Conservation (phyloP, 2,329 filamentous ascomycete genomes). For the Phialophora tarda region DNA sequence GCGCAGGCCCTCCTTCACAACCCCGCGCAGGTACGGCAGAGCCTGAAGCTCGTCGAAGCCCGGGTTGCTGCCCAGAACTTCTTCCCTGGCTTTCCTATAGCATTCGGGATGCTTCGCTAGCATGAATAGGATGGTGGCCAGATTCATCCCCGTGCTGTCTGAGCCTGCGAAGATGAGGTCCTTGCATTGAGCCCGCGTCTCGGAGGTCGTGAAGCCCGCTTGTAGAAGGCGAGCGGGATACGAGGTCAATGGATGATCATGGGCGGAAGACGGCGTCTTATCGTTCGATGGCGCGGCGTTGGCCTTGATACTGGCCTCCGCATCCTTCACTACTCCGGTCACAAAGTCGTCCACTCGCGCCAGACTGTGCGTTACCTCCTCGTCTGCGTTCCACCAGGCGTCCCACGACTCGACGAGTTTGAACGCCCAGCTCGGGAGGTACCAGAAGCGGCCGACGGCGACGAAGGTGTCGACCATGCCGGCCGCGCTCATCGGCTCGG, state of each 20-base stretch:
- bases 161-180: conserved; percentile 57
- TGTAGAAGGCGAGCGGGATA: conserved; percentile 39
- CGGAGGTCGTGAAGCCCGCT: conserved; percentile 35
- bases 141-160: conserved; percentile 59
- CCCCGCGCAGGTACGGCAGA: conserved; percentile 55
- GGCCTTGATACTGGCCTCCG: conserved; percentile 23
- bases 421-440: conserved; percentile 52
- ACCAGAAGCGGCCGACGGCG: conserved; percentile 61
- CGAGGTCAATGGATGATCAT: conserved; percentile 29
- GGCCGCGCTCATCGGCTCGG: conserved; percentile 47
- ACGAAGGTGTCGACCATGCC: conserved; percentile 62
- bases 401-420: conserved; percentile 35
- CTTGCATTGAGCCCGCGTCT: conserved; percentile 40
- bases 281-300: conserved; percentile 20
- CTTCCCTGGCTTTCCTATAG: conserved; percentile 39
- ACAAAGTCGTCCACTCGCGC: conserved; percentile 38
- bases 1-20: conserved; percentile 58
- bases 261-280: neutral
- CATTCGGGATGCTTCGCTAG: conserved; percentile 52
- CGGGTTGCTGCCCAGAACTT: conserved; percentile 32
- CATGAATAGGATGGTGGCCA: conserved; percentile 56
- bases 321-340: conserved; percentile 31
- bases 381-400: conserved; percentile 35
- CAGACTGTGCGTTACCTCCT: conserved; percentile 33
- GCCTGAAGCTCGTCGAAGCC: conserved; percentile 43